These are phyloP conservation scores for Fusarium coffeatum DNA, from an alignment of 2,329 filamentous ascomycete species.

Conservation along the genomic window DNA sequence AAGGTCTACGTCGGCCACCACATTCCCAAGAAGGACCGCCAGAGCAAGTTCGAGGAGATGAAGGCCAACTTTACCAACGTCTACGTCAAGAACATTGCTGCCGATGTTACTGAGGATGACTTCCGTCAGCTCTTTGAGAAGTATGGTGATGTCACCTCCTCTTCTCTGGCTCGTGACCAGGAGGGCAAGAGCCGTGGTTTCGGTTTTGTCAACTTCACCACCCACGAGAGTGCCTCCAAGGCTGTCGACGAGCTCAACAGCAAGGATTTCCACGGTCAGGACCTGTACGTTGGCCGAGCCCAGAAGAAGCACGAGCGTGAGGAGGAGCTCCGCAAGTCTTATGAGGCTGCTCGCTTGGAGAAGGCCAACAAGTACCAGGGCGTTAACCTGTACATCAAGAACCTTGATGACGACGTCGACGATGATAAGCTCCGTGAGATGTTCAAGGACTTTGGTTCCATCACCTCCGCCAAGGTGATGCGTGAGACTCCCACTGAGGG, in stretches of 20 bases:
- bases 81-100: slow-evolving; percentile 97
- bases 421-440: slow-evolving; percentile 97
- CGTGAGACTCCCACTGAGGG: slow-evolving; percentile 76
- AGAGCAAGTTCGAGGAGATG: slow-evolving; percentile 99
- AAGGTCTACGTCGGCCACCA: slow-evolving; percentile 99
- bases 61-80: slow-evolving; percentile 99
- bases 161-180: slow-evolving; percentile 87
- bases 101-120: slow-evolving; percentile 88
- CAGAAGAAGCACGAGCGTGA: slow-evolving; percentile 99
- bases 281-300: slow-evolving; percentile 96
- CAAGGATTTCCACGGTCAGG: slow-evolving; percentile 92
- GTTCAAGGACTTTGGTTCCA: slow-evolving; percentile 90
- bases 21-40: slow-evolving; percentile 99
- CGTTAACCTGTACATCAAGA: slow-evolving; percentile 99
- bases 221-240: slow-evolving; percentile 85
- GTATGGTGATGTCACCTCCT: slow-evolving; percentile 94
- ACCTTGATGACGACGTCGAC: slow-evolving; percentile 95
- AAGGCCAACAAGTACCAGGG: slow-evolving; percentile 99
- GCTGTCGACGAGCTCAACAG: slow-evolving; percentile 94
- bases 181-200: slow-evolving; percentile 96
- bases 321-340: slow-evolving; percentile 98
- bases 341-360: slow-evolving; percentile 96
- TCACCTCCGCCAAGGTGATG: slow-evolving; percentile 99
- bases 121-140: slow-evolving; percentile 94
- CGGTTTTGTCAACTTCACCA: slow-evolving; percentile 95